These are phyloP conservation scores for Rhododendron ferrugineum DNA, from an alignment of 148 eudicot genomes.

Conservation along the genomic window DNA sequence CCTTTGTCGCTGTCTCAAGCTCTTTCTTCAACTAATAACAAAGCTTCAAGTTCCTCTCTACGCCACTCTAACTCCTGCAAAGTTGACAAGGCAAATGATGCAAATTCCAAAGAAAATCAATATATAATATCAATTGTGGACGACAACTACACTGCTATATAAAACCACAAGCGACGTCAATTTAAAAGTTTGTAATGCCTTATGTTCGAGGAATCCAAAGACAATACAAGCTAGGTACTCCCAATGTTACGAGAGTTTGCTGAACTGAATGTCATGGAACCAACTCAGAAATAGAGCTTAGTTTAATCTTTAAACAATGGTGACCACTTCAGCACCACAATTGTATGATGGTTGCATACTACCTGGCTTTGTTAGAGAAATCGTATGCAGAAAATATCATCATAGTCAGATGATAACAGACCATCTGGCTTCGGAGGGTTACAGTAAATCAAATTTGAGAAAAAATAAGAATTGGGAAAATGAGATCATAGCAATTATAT, in stretches of 20 bases:
- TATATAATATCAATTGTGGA: no score
- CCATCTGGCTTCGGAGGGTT: no score
- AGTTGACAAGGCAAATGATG: slow-evolving; percentile 13
- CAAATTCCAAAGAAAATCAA: slow-evolving; percentile 31
- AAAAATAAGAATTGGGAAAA: not conserved
- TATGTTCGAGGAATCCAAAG: not conserved
- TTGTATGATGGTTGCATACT: not conserved
- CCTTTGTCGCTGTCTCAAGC: slow-evolving; percentile 17
- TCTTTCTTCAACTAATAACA: slow-evolving; percentile 47
- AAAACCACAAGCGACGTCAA: no score
- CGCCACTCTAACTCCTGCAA: slow-evolving; percentile 73
- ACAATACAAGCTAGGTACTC: not conserved
- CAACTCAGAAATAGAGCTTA: not conserved
- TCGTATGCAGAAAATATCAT: no score
- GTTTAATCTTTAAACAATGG: not conserved
- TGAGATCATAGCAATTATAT: not conserved
- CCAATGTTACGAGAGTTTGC: not conserved
- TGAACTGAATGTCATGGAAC: not conserved
- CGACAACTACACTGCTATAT: no score
- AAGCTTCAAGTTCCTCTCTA: slow-evolving; percentile 74
- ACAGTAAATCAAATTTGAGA: no score
- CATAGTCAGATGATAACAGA: no score
- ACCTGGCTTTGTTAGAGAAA: not conserved
- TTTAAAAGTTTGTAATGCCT: not conserved
- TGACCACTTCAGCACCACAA: not conserved